Evolutionary conservation across 495 filamentous ascomycete species (phyloP), one percentile per base, ranked within the genome.

Genomic region (Penicillium angulare): DNA sequence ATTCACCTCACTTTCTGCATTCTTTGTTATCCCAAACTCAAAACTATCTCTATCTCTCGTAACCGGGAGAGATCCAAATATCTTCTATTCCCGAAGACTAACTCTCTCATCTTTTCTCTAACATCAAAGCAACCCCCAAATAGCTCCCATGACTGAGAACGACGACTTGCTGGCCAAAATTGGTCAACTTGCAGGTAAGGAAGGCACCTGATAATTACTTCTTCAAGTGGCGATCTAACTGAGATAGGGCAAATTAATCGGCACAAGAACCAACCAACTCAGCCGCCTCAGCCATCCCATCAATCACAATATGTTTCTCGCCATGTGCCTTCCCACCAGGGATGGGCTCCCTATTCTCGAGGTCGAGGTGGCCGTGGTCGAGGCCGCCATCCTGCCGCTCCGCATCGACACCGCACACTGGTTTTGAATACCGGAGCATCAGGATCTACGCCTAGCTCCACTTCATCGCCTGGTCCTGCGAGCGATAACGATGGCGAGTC

Each of bases 91-190:
- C 22, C 8, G 21, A 27, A 1, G 23, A 49, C 39, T 43, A 22
- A 36, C 17, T n/a, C n/a, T n/a, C n/a, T n/a, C n/a, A n/a, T n/a
- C n/a, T n/a, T n/a, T 16, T 33, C 5, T 22, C 23, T 42, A 26
- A 22, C 13, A 24, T 42, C n/a, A 26, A 9, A 41, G 56, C 52
- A 60, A 34, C 2, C 17, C 49, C n/a, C 22, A 46, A 43, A 43
- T 57, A 45, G 46, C 8, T 21, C 21, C 3, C 43, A 90, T 90
- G 87, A 80, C 86, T 42, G 80, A 87, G 55, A 83, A 89, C 53
- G 82, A 89, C 60, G 86, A 88, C 59, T 73, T 93, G 36, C 76
- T 90, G 61, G 81, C 80, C 45, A 83, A 79, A 61, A 95, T 95
- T 69, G 77, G 83, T 66, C 82, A 83, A 51, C 74, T 95, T 61